Conservation (phyloP, 1,284 basidiomycete species). For the Malassezia caprae region DNA sequence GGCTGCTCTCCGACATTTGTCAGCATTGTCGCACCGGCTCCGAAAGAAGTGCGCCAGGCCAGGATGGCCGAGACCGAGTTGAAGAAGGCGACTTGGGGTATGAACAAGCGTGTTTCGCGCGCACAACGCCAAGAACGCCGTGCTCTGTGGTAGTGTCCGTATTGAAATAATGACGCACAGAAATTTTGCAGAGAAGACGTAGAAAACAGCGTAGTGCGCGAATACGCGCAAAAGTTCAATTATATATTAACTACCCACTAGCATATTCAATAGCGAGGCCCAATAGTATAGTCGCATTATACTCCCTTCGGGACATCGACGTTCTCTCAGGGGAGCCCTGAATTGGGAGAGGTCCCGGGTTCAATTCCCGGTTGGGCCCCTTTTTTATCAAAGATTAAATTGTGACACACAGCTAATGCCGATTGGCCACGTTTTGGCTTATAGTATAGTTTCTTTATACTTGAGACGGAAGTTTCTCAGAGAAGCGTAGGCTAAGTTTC, state of each 20-base stretch:
- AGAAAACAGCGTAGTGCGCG: not conserved
- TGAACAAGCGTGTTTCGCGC: conserved; percentile 32
- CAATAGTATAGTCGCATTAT: conserved; percentile 24
- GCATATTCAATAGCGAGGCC: not conserved
- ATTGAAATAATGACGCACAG: not conserved
- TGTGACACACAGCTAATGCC: no score
- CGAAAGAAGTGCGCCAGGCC: conserved; percentile 22
- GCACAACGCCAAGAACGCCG: conserved; percentile 29
- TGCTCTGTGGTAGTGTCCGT: conserved; percentile 23
- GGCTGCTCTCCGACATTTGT: conserved; percentile 35
- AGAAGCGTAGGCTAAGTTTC: conserved; percentile 19
- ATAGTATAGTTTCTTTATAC: conserved; percentile 22
- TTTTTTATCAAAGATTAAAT: not conserved
- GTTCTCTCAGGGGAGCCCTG: conserved; percentile 16
- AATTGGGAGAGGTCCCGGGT: conserved; percentile 22
- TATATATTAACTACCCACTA: not conserved
- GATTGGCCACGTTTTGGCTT: not conserved
- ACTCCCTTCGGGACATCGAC: conserved; percentile 18
- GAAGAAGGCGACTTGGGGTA: conserved; percentile 29
- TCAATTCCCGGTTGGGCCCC: conserved; percentile 23
- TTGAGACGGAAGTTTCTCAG: conserved; percentile 10
- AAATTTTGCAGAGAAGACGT: no score
- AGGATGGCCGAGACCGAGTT: conserved; percentile 24
- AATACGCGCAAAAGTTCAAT: not conserved
- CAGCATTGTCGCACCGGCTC: conserved; percentile 35